Evolutionary conservation across 495 filamentous ascomycete species (phyloP).

Genomic region (Glonium stellatum): DNA sequence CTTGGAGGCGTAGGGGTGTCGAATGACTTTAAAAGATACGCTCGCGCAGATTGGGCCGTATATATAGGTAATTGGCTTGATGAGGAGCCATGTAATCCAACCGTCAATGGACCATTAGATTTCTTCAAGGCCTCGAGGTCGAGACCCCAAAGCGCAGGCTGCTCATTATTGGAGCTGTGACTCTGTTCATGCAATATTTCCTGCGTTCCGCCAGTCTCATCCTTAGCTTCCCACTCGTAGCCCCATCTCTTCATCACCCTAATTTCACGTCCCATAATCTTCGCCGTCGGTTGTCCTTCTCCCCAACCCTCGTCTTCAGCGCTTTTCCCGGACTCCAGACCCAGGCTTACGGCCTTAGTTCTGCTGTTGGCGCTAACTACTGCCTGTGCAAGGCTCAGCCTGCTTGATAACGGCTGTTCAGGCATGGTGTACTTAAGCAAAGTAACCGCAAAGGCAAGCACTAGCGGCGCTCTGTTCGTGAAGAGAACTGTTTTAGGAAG

Average conservation of each 20-base stretch:
- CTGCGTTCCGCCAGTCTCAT: slow-evolving; percentile 27
- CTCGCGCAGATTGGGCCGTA: slow-evolving; percentile 54
- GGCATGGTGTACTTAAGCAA: slow-evolving; percentile 74
- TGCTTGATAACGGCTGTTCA: slow-evolving; percentile 71
- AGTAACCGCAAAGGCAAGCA: slow-evolving; percentile 71
- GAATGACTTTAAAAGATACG: slow-evolving; percentile 57
- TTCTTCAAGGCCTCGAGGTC: slow-evolving; percentile 61
- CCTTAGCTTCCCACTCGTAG: slow-evolving; percentile 56
- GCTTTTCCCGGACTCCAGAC: slow-evolving; percentile 57
- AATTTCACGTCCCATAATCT: slow-evolving; percentile 64
- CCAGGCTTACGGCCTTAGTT: slow-evolving; percentile 66
- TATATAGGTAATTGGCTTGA: slow-evolving; percentile 53
- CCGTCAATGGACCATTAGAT: slow-evolving; percentile 30
- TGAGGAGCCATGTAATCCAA: slow-evolving; percentile 16
- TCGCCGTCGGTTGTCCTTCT: slow-evolving; percentile 63
- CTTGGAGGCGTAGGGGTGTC: slow-evolving; percentile 32
- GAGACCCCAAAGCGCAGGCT: slow-evolving; percentile 65
- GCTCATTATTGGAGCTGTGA: slow-evolving; percentile 30
- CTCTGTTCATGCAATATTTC: slow-evolving; percentile 25
- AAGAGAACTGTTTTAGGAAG: slow-evolving; percentile 52
- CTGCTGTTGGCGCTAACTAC: slow-evolving; percentile 71
- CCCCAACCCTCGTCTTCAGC: slow-evolving; percentile 69
- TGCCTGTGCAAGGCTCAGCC: slow-evolving; percentile 70
- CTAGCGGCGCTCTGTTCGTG: slow-evolving; percentile 74
- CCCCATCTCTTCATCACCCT: slow-evolving; percentile 68